Evolutionary conservation across 1,284 basidiomycete species (phyloP).

Genomic region (Cutaneotrichosporon dermatis): DNA sequence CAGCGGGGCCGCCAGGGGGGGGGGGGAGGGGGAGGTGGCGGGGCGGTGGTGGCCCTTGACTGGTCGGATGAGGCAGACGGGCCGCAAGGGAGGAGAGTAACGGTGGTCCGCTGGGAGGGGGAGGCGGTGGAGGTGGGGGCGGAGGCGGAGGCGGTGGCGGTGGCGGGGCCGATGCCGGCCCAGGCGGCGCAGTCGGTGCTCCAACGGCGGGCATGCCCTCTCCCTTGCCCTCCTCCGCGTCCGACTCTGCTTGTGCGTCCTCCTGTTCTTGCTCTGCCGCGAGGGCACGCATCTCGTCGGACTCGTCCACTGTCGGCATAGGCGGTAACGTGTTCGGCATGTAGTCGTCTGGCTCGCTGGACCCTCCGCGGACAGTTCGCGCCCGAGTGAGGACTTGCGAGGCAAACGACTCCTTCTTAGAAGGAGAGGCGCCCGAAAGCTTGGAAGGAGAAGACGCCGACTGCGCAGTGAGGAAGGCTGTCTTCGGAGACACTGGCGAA

Average conservation of each 20-base stretch:
- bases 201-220: no score
- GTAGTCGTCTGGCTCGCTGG: conserved; percentile 19
- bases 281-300: conserved; percentile 23
- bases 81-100: conserved; percentile 23
- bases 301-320: conserved; percentile 51
- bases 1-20: conserved; percentile 39
- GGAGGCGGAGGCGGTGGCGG: conserved; percentile 13
- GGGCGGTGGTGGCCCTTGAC: conserved; percentile 11
- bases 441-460: not conserved
- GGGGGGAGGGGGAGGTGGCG: conserved; percentile 39
- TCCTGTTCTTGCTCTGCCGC: conserved; percentile 12
- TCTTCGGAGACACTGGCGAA: not conserved
- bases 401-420: conserved; percentile 13
- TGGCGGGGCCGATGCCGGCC: conserved; percentile 1
- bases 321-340: conserved; percentile 8
- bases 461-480: not conserved
- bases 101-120: conserved; percentile 19
- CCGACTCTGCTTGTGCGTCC: not conserved
- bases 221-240: not conserved
- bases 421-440: not conserved
- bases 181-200: conserved; percentile 8
- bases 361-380: conserved; percentile 12
- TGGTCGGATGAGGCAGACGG: conserved; percentile 5
- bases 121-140: conserved; percentile 4
- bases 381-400: conserved; percentile 20